phyloP scores from a whole-genome alignment of 1,284 basidiomycete species.

The Ganoderma boninense region DNA sequence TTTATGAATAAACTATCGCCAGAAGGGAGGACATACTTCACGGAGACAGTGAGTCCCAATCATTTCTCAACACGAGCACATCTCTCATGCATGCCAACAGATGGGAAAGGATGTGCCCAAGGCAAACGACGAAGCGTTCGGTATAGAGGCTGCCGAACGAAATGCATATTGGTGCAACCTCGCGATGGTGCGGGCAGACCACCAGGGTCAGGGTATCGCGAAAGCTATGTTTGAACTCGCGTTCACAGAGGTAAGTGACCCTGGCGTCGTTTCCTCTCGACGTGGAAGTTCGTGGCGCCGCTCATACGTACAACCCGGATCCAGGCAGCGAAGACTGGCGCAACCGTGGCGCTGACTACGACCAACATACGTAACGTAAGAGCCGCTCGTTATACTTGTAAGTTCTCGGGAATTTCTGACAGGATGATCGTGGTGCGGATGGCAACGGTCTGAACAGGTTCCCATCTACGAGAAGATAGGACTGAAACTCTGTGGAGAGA shows the following conservation, averaged over 20 bases:
- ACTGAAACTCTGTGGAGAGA: conserved; percentile 18
- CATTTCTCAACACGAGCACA: too few relatives aligned
- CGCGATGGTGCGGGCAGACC: conserved; percentile 30
- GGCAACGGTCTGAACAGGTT: conserved; percentile 8
- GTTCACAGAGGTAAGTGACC: conserved; percentile 25
- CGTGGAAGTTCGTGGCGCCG: not conserved
- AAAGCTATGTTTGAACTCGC: conserved; percentile 29
- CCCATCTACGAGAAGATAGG: conserved; percentile 30
- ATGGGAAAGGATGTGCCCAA: conserved; percentile 22
- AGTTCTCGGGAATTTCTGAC: not conserved
- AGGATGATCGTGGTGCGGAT: not conserved
- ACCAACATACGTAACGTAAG: conserved; percentile 30
- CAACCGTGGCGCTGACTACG: conserved; percentile 24
- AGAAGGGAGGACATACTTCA: conserved; percentile 26
- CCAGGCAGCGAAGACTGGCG: conserved; percentile 24
- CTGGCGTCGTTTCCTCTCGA: too few relatives aligned
- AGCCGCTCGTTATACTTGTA: too few relatives aligned
- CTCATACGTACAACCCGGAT: not conserved
- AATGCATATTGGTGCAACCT: conserved; percentile 29
- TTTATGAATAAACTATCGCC: conserved; percentile 26
- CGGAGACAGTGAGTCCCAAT: conserved; percentile 8
- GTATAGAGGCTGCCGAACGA: conserved; percentile 23
- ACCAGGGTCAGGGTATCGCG: conserved; percentile 31
- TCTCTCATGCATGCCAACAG: conserved; percentile 3
- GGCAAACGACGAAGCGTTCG: conserved; percentile 20